Evolutionary conservation across 164 flowering plant species (phyloP).

Genomic region (Chimonanthus salicifolius): DNA sequence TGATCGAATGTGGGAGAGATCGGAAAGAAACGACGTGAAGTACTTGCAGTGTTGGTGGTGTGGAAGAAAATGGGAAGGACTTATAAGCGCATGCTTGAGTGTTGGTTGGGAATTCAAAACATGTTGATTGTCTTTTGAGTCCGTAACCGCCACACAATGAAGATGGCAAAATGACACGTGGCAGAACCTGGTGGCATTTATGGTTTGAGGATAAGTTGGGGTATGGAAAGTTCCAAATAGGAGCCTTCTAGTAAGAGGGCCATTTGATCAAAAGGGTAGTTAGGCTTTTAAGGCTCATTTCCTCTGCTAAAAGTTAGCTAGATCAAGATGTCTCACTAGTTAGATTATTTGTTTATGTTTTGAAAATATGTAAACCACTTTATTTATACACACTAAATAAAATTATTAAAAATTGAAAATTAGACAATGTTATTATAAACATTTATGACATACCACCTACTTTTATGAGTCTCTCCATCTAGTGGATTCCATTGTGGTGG

Average conservation of each 20-base stretch:
- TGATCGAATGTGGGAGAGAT: background rate
- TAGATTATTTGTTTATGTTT: no score
- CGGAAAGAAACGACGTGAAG: background rate
- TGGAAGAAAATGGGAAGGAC: background rate
- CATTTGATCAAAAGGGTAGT: background rate
- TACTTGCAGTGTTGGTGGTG: background rate
- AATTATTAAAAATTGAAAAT: background rate
- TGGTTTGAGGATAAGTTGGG: background rate
- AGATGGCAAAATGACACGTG: background rate
- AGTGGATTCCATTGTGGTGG: background rate
- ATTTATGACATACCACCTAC: no score
- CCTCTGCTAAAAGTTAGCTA: background rate
- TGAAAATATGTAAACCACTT: background rate
- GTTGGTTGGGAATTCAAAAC: background rate
- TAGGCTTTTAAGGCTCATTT: background rate
- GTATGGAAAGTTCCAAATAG: background rate
- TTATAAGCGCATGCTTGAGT: background rate
- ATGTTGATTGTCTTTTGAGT: background rate
- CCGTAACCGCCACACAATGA: background rate
- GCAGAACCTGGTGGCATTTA: background rate
- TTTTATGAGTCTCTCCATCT: background rate
- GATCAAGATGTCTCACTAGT: no score
- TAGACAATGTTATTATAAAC: no score
- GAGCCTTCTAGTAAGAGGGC: background rate
- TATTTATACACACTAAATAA: background rate